Base-by-base conservation (phyloP, 441 rosid genomes). In the Gossypium gossypioides region DNA sequence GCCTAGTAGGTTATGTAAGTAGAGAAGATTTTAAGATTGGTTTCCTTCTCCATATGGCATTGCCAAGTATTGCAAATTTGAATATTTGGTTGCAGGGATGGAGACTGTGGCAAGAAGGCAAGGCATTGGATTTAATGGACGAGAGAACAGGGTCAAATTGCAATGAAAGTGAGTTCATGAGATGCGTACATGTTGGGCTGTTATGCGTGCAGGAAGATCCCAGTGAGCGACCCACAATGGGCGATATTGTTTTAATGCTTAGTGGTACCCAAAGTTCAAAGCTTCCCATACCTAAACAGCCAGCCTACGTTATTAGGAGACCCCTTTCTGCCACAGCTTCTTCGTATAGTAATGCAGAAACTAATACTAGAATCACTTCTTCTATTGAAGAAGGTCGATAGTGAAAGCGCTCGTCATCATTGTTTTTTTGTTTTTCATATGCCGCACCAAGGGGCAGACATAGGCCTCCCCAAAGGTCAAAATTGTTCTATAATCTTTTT, bases 21-120 rank as follows among this genome's bases (percentile, higher is more conserved):
- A 18, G 54, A n/a, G 12, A 46, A 22, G 6, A 29, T 46, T n/a
- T 46, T 40, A 2, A 37, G 32, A 1, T 6, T 16, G 29, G 18
- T 58, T 42, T 59, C 37, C n/a, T 10, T 58, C 10, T 46, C 54
- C 16, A 15, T 37, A 37, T 22, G 68, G 10, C 69, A 68, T 42
- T 22, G 71, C 37, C 54, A 68, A 52, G 15, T 58, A 12, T 1
- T 1, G 2, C 10, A 10, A 13, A 54, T 19, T 32, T 18, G 19
- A 16, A 24, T 1, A 6, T 13, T 44, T 34, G 71, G 44, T 66
- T 64, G 40, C 77, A 90, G 95, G 89, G 85, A 19, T 92, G 96
- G 97, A 83, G 81, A 55, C 50, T 88, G 57, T 87, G 93, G 93
- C 82, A 75, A 1, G 94, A 84, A 24, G 83, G 80, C 22, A 76